phyloP scores from a whole-genome alignment of 2,329 filamentous ascomycete genomes.

The Dactylellina cionopaga region DNA sequence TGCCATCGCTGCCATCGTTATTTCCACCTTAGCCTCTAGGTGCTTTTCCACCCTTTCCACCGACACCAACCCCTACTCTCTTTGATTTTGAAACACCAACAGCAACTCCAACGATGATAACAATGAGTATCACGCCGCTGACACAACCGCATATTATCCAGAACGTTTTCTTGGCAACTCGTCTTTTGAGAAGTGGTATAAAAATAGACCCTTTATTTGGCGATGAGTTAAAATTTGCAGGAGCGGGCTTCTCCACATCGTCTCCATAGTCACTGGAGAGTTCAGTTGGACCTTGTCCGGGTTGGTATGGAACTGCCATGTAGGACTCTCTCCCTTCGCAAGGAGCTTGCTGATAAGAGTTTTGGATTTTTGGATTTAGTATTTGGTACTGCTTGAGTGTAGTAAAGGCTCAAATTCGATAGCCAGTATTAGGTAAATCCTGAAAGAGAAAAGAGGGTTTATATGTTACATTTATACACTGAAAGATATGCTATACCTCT shows the following conservation, averaged over 20 bases:
- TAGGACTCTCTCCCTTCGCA: constrained; percentile 13
- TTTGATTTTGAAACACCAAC: constrained; percentile 17
- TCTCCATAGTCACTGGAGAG: background rate
- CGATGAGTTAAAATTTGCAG: constrained; percentile 14
- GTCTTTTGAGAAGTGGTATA: constrained; percentile 23
- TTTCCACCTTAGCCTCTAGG: background rate
- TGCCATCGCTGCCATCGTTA: background rate
- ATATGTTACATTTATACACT: no score
- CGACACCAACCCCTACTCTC: background rate
- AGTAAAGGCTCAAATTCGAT: no score
- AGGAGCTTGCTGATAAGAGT: constrained; percentile 25
- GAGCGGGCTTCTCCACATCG: constrained; percentile 35
- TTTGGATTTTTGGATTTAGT: constrained; percentile 40
- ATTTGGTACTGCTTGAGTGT: no score
- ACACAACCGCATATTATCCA: constrained; percentile 21
- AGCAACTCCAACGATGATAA: constrained; percentile 21
- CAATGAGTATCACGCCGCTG: constrained; percentile 3
- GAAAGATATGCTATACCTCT: no score
- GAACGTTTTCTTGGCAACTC: constrained; percentile 23
- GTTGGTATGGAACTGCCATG: constrained; percentile 5
- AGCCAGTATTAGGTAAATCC: no score
- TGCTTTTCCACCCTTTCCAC: constrained; percentile 2
- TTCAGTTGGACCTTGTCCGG: background rate
- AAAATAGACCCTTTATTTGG: constrained; percentile 8
- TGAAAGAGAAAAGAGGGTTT: no score